Percentiles rank a stretch among this genome's conserved stretches.
Conservation (phyloP, 1,284 basidiomycete species). For the Acaromyces ingoldii region DNA sequence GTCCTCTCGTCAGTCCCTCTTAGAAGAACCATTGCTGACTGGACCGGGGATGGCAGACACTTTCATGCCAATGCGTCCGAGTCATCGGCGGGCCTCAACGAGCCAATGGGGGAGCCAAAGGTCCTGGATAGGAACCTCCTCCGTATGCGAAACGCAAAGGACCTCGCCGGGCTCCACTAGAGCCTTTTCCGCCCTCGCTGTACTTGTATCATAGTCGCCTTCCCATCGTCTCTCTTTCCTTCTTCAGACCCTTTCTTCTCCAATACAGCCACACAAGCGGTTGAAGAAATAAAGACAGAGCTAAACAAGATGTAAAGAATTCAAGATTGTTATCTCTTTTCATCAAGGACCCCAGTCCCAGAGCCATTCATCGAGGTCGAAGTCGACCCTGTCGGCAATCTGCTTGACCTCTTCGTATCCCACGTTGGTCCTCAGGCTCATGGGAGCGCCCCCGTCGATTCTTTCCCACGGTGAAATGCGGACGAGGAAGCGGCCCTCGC, state of each 20-base stretch:
- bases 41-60: no score
- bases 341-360: constrained; percentile 25
- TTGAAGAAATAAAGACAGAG: not conserved
- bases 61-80: not conserved
- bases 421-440: constrained; percentile 28
- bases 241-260: not conserved
- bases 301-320: not conserved
- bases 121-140: not conserved
- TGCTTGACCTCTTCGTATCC: constrained; percentile 17
- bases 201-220: not conserved
- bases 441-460: constrained; percentile 20
- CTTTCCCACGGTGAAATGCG: constrained; percentile 20
- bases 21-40: no score
- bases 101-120: not conserved
- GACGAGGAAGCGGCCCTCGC: constrained; percentile 14
- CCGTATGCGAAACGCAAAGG: not conserved
- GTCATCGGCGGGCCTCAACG: not conserved
- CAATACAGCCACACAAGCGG: not conserved
- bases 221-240: not conserved
- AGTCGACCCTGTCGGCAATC: constrained; percentile 22
- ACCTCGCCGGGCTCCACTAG: not conserved
- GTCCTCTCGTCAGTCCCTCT: not conserved
- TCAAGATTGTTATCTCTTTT: no score
- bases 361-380: constrained; percentile 32
- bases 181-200: not conserved